These are phyloP conservation scores for Botrytis fabae DNA, from an alignment of 2,329 filamentous ascomycete genomes.

Conservation along the genomic window DNA sequence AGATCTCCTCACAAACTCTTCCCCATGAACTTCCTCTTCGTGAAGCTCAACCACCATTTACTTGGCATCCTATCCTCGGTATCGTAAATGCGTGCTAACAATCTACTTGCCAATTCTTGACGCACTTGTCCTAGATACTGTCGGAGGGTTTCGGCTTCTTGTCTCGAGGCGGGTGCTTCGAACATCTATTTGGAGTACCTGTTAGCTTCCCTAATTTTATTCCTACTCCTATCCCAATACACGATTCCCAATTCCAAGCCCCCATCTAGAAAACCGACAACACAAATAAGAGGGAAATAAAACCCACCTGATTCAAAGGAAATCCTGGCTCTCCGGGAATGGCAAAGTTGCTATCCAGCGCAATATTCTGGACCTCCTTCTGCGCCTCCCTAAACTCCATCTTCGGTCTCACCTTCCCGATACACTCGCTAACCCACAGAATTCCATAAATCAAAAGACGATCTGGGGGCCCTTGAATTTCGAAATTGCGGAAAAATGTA, in stretches of 20 bases:
- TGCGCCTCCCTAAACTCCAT: slow-evolving; percentile 61
- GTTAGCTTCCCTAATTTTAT: neutral
- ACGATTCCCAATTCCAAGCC: neutral
- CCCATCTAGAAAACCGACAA: neutral
- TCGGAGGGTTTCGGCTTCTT: slow-evolving; percentile 84
- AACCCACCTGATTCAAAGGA: slow-evolving; percentile 78
- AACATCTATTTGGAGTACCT: slow-evolving; percentile 63
- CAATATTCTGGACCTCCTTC: slow-evolving; percentile 83
- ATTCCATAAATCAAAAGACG: slow-evolving; percentile 95
- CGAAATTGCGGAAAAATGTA: slow-evolving; percentile 99
- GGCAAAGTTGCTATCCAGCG: slow-evolving; percentile 90
- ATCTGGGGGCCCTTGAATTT: slow-evolving; percentile 95
- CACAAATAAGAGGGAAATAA: neutral
- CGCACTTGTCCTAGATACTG: slow-evolving; percentile 91
- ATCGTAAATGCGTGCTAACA: slow-evolving; percentile 84
- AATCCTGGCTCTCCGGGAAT: slow-evolving; percentile 92
- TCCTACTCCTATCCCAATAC: neutral
- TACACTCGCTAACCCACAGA: slow-evolving; percentile 86
- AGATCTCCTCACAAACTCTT: slow-evolving; percentile 66
- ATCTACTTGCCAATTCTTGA: slow-evolving; percentile 81
- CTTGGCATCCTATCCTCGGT: slow-evolving; percentile 63
- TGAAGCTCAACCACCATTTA: slow-evolving; percentile 98
- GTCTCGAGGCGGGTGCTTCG: slow-evolving; percentile 80
- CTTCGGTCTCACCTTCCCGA: slow-evolving; percentile 79
- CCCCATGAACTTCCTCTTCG: slow-evolving; percentile 99